Conservation (phyloP, 2,329 filamentous ascomycete species). For the Aspergillus sp. region DNA sequence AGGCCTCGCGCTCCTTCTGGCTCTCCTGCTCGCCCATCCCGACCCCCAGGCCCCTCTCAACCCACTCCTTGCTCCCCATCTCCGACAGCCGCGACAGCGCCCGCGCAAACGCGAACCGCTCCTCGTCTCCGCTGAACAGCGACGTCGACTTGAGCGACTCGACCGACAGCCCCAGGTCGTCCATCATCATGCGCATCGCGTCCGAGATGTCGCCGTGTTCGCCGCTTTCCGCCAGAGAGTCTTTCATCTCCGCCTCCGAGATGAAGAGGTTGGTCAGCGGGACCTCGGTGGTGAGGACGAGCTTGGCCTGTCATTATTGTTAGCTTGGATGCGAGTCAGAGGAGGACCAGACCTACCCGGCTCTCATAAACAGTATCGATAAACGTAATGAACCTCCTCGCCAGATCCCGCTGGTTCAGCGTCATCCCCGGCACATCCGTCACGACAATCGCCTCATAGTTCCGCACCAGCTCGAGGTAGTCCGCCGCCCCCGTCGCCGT, state of each 20-base stretch:
- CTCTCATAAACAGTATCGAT: conserved; percentile 91
- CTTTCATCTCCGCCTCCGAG: conserved; percentile 58
- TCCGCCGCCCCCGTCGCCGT: conserved; percentile 84
- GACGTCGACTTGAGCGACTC: conserved; percentile 72
- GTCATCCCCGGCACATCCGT: conserved; percentile 91
- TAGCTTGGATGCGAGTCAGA: background rate
- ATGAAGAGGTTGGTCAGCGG: conserved; percentile 81
- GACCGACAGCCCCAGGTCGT: conserved; percentile 79
- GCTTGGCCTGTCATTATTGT: conserved; percentile 59
- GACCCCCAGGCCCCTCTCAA: conserved; percentile 61
- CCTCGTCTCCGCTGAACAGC: conserved; percentile 89
- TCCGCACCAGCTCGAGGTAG: conserved; percentile 82
- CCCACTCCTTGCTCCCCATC: conserved; percentile 94
- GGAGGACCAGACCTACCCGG: conserved; percentile 32
- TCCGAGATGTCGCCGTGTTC: conserved; percentile 51
- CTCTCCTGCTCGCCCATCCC: conserved; percentile 37
- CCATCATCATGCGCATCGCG: conserved; percentile 71
- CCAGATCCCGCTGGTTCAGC: conserved; percentile 72
- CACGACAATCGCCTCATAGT: conserved; percentile 86
- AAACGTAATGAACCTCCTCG: conserved; percentile 90
- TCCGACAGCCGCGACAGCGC: conserved; percentile 76
- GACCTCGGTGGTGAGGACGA: conserved; percentile 83
- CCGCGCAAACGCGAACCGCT: conserved; percentile 89
- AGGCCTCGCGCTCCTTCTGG: conserved; percentile 38
- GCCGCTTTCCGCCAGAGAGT: conserved; percentile 42